Base-by-base conservation (phyloP, 2,329 filamentous ascomycete genomes). In the Alternaria sp. region DNA sequence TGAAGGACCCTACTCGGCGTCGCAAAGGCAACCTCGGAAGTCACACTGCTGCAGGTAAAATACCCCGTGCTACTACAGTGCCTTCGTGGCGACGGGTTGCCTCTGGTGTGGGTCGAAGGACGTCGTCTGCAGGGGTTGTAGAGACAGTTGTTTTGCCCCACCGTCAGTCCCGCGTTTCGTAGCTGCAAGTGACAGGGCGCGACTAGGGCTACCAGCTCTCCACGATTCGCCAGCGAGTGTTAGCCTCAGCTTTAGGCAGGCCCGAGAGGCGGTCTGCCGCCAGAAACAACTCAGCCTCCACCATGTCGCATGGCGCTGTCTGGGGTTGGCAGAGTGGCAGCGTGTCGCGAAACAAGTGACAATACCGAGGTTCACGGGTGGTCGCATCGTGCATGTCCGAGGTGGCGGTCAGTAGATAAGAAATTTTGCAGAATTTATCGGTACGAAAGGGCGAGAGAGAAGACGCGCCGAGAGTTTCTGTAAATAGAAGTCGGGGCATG, bases 221-320 rank as follows among this genome's bases (percentile, higher is more conserved):
- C 51, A 46, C 45, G 37, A 56, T 51, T 44, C 53, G 45, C 53
- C 45, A 42, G 45, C 39, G 0, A 14, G 13, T 51, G 23, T n/a
- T 24, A 48, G 54, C 44, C 29, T 44, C 44, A 50, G 37, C 31
- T 13, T 23, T 42, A 34, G 56, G 45, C 42, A 21, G 51, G 51
- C 51, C 56, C 44, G 26, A 58, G 29, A 54, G 11, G 51, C 44
- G 56, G 56, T 58, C 56, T 42, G 51, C 51, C 26, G 36, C 46
- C 45, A 56, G 31, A n/a, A 48, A 53, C 50, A 55, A 48, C 51
- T 58, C 46, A 52, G 55, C 59, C 52, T 54, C 40, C 39, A 54
- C 31, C 44, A 53, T 48, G 56, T 56, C 29, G 42, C 53, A 45
- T 24, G 2, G 46, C 26, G 24, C 33, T 28, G 29, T 28, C 33